phyloP scores from a whole-genome alignment of 2,329 filamentous ascomycete species.

The Cytospora piceae region DNA sequence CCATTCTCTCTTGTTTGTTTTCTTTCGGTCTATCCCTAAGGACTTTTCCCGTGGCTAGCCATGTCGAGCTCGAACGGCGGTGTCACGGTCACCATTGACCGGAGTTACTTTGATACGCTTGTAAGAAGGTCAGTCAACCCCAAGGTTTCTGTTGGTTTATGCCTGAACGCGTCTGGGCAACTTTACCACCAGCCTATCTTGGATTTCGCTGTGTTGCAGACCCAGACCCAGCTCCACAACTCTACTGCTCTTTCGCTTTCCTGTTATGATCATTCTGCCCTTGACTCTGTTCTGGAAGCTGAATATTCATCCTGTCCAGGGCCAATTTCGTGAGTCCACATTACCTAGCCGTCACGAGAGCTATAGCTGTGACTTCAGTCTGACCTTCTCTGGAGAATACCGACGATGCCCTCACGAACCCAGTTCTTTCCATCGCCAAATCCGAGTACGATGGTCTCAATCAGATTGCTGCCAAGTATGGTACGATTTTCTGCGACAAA shows the following conservation, averaged over 20 bases:
- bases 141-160: background rate
- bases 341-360: conserved; percentile 19
- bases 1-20: conserved; percentile 6
- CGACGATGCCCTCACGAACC: conserved; percentile 41
- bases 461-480: conserved; percentile 55
- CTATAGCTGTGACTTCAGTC: conserved; percentile 12
- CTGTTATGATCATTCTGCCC: conserved; percentile 2
- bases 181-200: background rate
- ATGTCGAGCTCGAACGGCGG: conserved; percentile 22
- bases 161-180: background rate
- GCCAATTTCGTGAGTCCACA: conserved; percentile 51
- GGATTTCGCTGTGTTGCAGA: background rate
- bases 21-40: conserved; percentile 1
- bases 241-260: conserved; percentile 12
- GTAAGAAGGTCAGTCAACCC: conserved; percentile 57
- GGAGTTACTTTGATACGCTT: conserved; percentile 63
- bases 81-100: conserved; percentile 59
- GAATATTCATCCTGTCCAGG: conserved; percentile 37
- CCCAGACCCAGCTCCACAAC: background rate
- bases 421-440: conserved; percentile 58
- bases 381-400: conserved; percentile 28
- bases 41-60: conserved; percentile 1
- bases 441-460: conserved; percentile 65
- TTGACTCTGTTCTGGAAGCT: conserved; percentile 13
- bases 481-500: conserved; percentile 44